Evolutionary conservation across 2,329 filamentous ascomycete species (phyloP), one percentile per base, ranked within the genome.

Genomic region (Aureobasidium sp.): DNA sequence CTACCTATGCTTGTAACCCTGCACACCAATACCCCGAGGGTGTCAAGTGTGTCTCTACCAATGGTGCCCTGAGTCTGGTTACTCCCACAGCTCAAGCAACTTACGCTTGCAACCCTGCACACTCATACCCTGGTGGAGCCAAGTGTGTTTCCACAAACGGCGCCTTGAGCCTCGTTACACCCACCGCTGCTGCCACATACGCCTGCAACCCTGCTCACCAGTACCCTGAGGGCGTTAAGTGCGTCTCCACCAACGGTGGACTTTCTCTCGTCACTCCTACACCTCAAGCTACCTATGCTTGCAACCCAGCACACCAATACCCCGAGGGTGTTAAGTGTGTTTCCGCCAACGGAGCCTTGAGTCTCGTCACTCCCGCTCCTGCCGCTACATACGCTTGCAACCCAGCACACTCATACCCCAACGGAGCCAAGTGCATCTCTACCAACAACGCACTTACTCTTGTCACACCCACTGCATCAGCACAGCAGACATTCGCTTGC

Each of bases 161-260:
- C 29, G 67, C 55, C 51, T 60, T 69, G 42, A 67, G 66, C 4
- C 50, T 72, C 27, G 68, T 72, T 29, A 67, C 70, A 18, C 66
- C 68, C n/a, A 45, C 43, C 58, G 40, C 65, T 53, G 23, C 16
- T 9, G 29, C 45, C 43, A 43, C 50, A 31, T 55, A 40, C 15
- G 15, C 23, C 11, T 55, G 51, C 36, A 55, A 55, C 36, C 63
- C 63, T 3, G 63, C 63, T 3, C 63, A 65, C 29, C 4, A 18
- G 11, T 65, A 65, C 27, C 62, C 62, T 18, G 25, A 59, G 3
- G 47, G 47, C 6, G 53, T 20, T 6, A 31, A 18, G 7, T 65
- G 63, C n/a, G 45, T 47, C 18, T 47, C 33, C 1, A 54, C 40
- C 43, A 59, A 59, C 43, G 53, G 54, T 6, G 63, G 42, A 20